Percentiles rank a stretch among this genome's conserved stretches.
Evolutionary conservation across 305 asterid genomes (phyloP).

Genomic region (Fraxinus velutina): DNA sequence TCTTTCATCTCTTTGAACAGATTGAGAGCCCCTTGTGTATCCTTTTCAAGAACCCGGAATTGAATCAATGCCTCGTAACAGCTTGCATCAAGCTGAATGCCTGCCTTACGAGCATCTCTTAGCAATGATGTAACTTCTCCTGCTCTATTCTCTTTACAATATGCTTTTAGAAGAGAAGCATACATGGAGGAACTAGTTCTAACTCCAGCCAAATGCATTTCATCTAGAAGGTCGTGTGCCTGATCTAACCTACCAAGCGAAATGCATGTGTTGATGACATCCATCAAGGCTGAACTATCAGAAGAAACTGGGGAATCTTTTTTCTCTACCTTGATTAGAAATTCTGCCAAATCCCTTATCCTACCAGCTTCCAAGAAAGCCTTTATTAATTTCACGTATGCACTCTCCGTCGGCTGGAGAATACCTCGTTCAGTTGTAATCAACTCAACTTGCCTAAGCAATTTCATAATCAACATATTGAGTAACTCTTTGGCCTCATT

Average conservation of each 20-base stretch:
- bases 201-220: slow-evolving; percentile 80
- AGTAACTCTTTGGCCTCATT: slow-evolving; percentile 60
- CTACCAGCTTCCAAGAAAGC: slow-evolving; percentile 67
- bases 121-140: slow-evolving; percentile 59
- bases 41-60: slow-evolving; percentile 61
- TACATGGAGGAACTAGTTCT: slow-evolving; percentile 64
- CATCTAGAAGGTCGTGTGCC: slow-evolving; percentile 89
- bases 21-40: slow-evolving; percentile 65
- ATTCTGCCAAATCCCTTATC: slow-evolving; percentile 68
- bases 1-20: slow-evolving; percentile 88
- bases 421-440: slow-evolving; percentile 73
- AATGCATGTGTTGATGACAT: slow-evolving; percentile 71
- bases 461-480: slow-evolving; percentile 42
- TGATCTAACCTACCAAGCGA: slow-evolving; percentile 75
- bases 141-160: slow-evolving; percentile 49
- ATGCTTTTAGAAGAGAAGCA: slow-evolving; percentile 73
- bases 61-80: slow-evolving; percentile 60
- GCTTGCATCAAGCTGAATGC: slow-evolving; percentile 70
- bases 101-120: slow-evolving; percentile 81
- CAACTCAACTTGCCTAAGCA: slow-evolving; percentile 64
- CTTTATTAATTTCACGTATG: slow-evolving; percentile 71
- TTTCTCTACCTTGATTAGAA: slow-evolving; percentile 61
- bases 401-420: slow-evolving; percentile 76
- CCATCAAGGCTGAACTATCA: slow-evolving; percentile 57
- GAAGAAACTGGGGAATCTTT: slow-evolving; percentile 65